Percentiles rank a stretch among this genome's conserved stretches.
These are phyloP conservation scores for Pisolithus microcarpus DNA, from an alignment of 768 basidiomycete species.

Conservation along the genomic window DNA sequence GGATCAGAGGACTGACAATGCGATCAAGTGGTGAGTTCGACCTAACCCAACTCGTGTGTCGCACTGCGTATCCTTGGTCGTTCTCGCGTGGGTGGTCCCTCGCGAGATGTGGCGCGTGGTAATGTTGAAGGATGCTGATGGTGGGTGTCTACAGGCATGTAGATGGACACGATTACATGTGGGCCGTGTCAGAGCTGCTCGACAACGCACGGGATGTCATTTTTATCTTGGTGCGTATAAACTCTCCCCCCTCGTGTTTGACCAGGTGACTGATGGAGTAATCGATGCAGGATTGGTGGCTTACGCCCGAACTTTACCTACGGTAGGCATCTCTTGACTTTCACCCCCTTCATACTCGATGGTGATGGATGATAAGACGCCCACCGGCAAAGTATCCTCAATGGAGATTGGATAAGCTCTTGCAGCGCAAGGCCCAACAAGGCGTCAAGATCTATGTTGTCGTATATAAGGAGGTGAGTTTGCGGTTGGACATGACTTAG, in stretches of 20 bases:
- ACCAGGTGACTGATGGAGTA: slow-evolving; percentile 1
- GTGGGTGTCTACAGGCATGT: slow-evolving; percentile 51
- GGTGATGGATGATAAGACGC: slow-evolving; percentile 36
- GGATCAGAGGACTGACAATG: slow-evolving; percentile 55
- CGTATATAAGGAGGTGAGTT: slow-evolving; percentile 83
- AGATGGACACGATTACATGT: slow-evolving; percentile 97
- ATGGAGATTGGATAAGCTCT: slow-evolving; percentile 81
- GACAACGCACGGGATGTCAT: slow-evolving; percentile 75
- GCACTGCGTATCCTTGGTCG: no score
- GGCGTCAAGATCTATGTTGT: slow-evolving; percentile 89
- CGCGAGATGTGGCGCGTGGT: no score
- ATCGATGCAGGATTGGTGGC: slow-evolving; percentile 72
- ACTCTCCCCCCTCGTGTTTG: not conserved
- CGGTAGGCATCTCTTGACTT: slow-evolving; percentile 39
- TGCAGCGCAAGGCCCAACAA: slow-evolving; percentile 83
- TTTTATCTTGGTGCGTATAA: slow-evolving; percentile 64
- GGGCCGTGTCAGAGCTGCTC: slow-evolving; percentile 87
- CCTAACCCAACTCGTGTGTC: no score
- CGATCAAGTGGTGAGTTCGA: slow-evolving; percentile 65
- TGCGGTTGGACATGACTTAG: no score
- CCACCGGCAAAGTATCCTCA: slow-evolving; percentile 81
- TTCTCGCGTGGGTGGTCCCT: no score
- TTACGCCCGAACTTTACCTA: slow-evolving; percentile 90
- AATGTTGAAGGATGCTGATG: not conserved
- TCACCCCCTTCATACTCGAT: no score